These are phyloP conservation scores for Fusarium mangiferae DNA, from an alignment of 2,329 filamentous ascomycete species.

Conservation along the genomic window DNA sequence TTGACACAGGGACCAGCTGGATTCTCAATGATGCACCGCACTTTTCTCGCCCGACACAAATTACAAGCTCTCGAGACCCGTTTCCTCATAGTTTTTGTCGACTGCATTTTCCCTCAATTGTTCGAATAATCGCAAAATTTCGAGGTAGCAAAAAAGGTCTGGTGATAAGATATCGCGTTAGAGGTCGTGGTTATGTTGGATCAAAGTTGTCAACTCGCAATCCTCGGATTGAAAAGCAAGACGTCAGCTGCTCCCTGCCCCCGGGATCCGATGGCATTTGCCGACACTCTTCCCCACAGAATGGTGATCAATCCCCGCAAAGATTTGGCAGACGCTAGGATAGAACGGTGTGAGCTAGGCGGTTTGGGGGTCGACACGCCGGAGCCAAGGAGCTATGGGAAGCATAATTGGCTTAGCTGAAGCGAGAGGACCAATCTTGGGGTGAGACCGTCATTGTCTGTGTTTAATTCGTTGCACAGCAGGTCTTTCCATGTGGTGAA, in stretches of 20 bases:
- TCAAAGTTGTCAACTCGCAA: neutral
- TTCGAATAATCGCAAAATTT: too few relatives aligned
- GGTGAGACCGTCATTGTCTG: accelerated
- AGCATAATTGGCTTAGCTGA: neutral
- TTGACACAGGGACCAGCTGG: conserved; percentile 39
- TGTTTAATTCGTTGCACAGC: neutral
- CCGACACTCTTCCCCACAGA: conserved; percentile 27
- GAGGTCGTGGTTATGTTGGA: too few relatives aligned
- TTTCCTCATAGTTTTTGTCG: conserved; percentile 26
- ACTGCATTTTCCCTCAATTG: conserved; percentile 19
- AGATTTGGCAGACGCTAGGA: neutral
- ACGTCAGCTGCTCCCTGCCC: neutral
- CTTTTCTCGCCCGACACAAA: conserved; percentile 38
- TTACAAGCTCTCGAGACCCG: conserved; percentile 38
- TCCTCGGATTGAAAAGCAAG: conserved; percentile 20
- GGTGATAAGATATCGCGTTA: too few relatives aligned
- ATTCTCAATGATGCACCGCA: conserved; percentile 40
- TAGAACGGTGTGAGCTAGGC: neutral
- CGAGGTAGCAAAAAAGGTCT: too few relatives aligned
- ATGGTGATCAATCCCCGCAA: conserved; percentile 8
- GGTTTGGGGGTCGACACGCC: neutral
- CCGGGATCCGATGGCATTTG: conserved; percentile 27
- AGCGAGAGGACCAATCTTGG: conserved; percentile 1
- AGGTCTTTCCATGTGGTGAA: neutral
- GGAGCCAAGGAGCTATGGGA: neutral